Conservation (phyloP, 2,329 filamentous ascomycete species). For the Dactylellina leptospora region DNA sequence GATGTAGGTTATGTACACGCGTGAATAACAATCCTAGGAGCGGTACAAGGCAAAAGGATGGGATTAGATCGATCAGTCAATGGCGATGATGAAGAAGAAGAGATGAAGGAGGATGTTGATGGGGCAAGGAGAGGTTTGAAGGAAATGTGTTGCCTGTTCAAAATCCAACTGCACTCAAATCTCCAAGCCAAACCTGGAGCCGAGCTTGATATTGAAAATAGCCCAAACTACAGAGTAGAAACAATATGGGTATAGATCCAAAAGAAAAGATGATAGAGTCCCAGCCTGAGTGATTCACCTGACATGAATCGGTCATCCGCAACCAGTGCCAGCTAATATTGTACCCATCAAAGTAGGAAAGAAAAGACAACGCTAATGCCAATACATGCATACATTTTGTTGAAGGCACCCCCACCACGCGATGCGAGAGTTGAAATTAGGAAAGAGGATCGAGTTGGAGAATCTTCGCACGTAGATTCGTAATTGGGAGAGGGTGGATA, state of each 20-base stretch:
- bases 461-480: neutral
- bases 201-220: too few species aligned
- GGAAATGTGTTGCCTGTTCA: slow-evolving; percentile 15
- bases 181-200: neutral
- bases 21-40: neutral
- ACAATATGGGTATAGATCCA: too few species aligned
- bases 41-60: neutral
- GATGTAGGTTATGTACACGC: neutral
- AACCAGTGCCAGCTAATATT: too few species aligned
- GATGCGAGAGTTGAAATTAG: neutral
- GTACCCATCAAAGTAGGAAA: too few species aligned
- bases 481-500: neutral
- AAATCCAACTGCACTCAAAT: too few species aligned
- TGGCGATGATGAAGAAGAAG: neutral
- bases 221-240: too few species aligned
- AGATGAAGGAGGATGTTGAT: neutral
- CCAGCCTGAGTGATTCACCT: slow-evolving; percentile 5
- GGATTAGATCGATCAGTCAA: neutral
- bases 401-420: neutral
- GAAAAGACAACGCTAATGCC: slow-evolving; percentile 41
- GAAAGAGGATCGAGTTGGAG: neutral
- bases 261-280: too few species aligned
- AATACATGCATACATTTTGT: slow-evolving; percentile 41
- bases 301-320: too few species aligned
- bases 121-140: neutral